These are phyloP conservation scores for Thraustotheca clavata DNA, from an alignment of 352 stramenopile species.

Conservation along the genomic window DNA sequence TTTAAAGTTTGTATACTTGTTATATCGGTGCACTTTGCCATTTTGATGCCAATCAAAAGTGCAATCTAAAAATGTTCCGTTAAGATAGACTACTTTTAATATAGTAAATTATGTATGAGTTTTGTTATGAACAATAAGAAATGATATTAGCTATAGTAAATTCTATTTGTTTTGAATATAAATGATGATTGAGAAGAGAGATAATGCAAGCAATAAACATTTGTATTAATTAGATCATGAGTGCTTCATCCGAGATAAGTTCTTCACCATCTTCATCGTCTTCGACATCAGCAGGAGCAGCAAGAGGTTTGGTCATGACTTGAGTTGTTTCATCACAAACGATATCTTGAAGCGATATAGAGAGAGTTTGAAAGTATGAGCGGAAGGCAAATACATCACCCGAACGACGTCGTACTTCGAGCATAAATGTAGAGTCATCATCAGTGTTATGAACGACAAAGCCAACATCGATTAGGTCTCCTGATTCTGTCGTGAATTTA, in stretches of 20 bases:
- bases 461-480: constrained; percentile 21
- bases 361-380: constrained; percentile 6
- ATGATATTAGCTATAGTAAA: too few species aligned
- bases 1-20: too few species aligned
- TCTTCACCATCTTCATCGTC: constrained; percentile 40
- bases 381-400: constrained; percentile 20
- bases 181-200: too few species aligned
- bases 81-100: too few species aligned
- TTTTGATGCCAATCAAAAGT: too few species aligned
- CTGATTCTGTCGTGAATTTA: neutral
- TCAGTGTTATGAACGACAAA: constrained; percentile 40
- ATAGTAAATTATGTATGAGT: too few species aligned
- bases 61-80: too few species aligned
- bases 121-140: too few species aligned
- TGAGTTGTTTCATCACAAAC: neutral
- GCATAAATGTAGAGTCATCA: constrained; percentile 23
- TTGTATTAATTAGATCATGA: constrained; percentile 68
- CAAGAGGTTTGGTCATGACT: neutral
- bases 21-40: too few species aligned
- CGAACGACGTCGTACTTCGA: constrained; percentile 7
- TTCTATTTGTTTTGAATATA: too few species aligned
- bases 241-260: constrained; percentile 67
- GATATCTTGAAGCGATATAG: neutral
- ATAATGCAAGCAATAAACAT: too few species aligned
- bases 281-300: constrained; percentile 16